phyloP scores from a whole-genome alignment of 1,284 basidiomycete genomes.

The Wallemia mellicola region DNA sequence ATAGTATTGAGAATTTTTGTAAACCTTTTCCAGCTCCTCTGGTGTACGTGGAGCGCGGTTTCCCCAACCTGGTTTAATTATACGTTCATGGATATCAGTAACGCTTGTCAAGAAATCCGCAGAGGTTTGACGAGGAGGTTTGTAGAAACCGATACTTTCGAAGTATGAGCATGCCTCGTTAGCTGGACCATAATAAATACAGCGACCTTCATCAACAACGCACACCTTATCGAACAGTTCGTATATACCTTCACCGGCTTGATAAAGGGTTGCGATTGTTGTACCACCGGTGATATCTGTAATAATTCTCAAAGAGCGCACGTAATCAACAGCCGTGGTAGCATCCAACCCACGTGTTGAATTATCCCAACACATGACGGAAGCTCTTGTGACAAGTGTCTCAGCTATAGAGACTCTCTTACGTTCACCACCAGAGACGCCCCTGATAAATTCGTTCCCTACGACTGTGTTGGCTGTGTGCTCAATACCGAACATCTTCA shows the following conservation, averaged over 20 bases:
- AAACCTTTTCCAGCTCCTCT: conserved; percentile 37
- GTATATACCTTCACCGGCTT: conserved; percentile 21
- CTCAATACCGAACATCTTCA: conserved; percentile 28
- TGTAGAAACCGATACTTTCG: conserved; percentile 21
- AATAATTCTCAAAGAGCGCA: conserved; percentile 24
- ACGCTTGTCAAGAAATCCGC: conserved; percentile 20
- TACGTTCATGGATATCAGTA: conserved; percentile 24
- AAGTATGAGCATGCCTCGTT: conserved; percentile 22
- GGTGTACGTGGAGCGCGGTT: conserved; percentile 39
- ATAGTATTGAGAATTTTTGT: conserved; percentile 11
- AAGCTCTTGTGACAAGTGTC: conserved; percentile 20
- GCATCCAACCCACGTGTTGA: conserved; percentile 28
- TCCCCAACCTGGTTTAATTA: conserved; percentile 37
- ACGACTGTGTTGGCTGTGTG: conserved; percentile 27
- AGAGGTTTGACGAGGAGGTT: conserved; percentile 20
- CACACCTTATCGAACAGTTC: conserved; percentile 22
- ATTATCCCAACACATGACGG: conserved; percentile 21
- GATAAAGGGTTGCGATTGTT: conserved; percentile 20
- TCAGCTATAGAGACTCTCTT: conserved; percentile 32
- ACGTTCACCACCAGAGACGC: conserved; percentile 28
- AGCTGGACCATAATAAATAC: conserved; percentile 25
- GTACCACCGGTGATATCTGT: conserved; percentile 17
- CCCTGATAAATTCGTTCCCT: conserved; percentile 25
- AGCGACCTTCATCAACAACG: conserved; percentile 20
- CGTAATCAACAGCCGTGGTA: conserved; percentile 27